A percentile compares a stretch with the other conserved stretches of the same genome.
Evolutionary conservation across 345 rosid species (phyloP).

Genomic region (Firmiana major): DNA sequence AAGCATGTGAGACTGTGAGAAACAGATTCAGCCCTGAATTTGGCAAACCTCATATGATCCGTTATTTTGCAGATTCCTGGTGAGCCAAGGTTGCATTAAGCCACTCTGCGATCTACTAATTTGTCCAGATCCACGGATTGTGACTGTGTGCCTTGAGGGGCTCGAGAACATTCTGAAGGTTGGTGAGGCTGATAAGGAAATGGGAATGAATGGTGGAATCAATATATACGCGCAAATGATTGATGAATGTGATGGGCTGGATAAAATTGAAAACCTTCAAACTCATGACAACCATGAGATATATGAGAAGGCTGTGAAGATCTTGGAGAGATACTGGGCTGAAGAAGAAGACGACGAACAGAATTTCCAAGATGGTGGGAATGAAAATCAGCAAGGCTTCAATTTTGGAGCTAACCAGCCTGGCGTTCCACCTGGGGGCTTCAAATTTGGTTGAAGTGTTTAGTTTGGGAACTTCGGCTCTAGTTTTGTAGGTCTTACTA

Average conservation of each 20-base stretch:
- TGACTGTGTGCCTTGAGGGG: constrained; percentile 82
- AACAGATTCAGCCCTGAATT: neutral
- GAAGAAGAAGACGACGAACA: constrained; percentile 61
- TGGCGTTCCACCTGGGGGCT: constrained; percentile 57
- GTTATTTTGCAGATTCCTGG: constrained; percentile 50
- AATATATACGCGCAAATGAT: constrained; percentile 61
- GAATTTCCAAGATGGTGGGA: constrained; percentile 33
- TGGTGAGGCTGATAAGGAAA: constrained; percentile 75
- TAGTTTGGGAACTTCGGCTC: constrained; percentile 5
- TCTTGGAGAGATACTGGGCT: constrained; percentile 72
- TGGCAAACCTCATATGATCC: constrained; percentile 3
- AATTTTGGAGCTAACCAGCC: constrained; percentile 53
- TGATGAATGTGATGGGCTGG: constrained; percentile 74
- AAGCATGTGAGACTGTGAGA: neutral
- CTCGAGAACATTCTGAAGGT: constrained; percentile 79
- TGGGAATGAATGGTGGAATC: constrained; percentile 51
- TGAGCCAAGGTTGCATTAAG: constrained; percentile 66
- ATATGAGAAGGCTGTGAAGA: constrained; percentile 74
- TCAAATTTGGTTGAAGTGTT: constrained; percentile 53
- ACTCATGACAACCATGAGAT: constrained; percentile 81
- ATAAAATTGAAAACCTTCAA: constrained; percentile 76
- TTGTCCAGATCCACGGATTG: constrained; percentile 78
- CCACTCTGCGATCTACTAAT: constrained; percentile 77
- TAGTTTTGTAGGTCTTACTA: constrained; percentile 2
- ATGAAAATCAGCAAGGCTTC: constrained; percentile 41